Base-by-base conservation (phyloP, 1,139 yeast species). In the Wickerhamomyces sp. region DNA sequence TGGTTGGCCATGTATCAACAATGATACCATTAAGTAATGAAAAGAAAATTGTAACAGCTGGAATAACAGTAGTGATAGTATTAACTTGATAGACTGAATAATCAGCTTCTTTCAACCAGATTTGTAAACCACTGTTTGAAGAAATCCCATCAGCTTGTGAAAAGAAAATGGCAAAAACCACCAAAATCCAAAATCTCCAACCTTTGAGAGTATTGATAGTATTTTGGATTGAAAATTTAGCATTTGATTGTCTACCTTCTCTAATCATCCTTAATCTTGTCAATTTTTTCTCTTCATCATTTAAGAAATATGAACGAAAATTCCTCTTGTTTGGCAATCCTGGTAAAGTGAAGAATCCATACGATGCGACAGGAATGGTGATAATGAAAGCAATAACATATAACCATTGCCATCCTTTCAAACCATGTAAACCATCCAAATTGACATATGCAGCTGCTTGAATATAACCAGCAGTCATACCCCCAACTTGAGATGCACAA, bases 331-430 rank as follows among this genome's bases (percentile, higher is more conserved):
- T 72, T 31, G 84, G 83, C 10, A 76, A 66, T 52, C 76, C 81
- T 11, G 82, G 83, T 58, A 78, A 74, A 29, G 55, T 52, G 46
- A 49, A 48, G n/a, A 53, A 32, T 9, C 61, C 61, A 39, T 56
- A 53, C 14, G 53, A 69, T 72, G 48, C 48, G 48, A 79, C 74
- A 5, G 78, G 78, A 4, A 76, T 50, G 1, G 83, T 76, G n/a
- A 78, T 69, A 35, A 76, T 65, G 39, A 78, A 80, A 57, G 78
- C 85, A 48, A 80, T 69, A 41, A 80, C 74, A 53, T 79, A 81
- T 46, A 80, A 68, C 85, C 85, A 79, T 60, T 79, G 73, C 86
- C 86, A 81, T 5, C 83, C 76, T 34, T 64, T 72, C 40, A 76
- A 62, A 1, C 84, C 82, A 34, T 58, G 61, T 6, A 56, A 56